phyloP scores from a whole-genome alignment of 371 early-diverging fungal genomes.

The Rhizopus arrhizus region DNA sequence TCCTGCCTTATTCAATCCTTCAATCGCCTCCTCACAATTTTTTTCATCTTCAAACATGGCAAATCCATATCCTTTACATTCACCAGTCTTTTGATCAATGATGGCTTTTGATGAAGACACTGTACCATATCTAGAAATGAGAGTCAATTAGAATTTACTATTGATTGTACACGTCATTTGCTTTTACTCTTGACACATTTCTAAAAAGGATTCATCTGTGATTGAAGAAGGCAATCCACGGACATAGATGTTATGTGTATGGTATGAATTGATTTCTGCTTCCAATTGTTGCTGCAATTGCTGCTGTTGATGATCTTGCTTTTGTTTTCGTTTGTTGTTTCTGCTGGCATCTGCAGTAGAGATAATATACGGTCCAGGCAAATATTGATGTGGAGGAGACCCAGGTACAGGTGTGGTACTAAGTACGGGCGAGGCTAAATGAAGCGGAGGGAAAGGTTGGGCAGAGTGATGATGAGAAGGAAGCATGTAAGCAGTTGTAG shows the following conservation, averaged over 20 bases:
- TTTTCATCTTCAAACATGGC: conserved; percentile 80
- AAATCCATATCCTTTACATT: conserved; percentile 92
- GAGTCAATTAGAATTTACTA: neutral
- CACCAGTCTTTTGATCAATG: conserved; percentile 74
- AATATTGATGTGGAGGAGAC: conserved; percentile 41
- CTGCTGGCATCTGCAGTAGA: conserved; percentile 11
- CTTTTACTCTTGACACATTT: conserved; percentile 60
- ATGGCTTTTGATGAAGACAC: conserved; percentile 86
- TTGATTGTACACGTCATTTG: no score
- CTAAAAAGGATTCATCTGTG: conserved; percentile 73
- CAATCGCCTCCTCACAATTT: conserved; percentile 70
- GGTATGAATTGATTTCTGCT: conserved; percentile 27
- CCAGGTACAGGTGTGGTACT: conserved; percentile 41
- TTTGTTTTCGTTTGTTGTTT: neutral
- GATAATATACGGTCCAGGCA: conserved; percentile 34
- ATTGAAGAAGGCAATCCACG: conserved; percentile 74
- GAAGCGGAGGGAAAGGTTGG: conserved; percentile 50
- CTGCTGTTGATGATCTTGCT: no score
- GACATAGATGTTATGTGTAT: conserved; percentile 79
- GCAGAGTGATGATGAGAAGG: conserved; percentile 26
- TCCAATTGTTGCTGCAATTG: conserved; percentile 12
- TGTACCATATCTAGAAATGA: conserved; percentile 67
- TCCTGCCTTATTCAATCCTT: conserved; percentile 68
- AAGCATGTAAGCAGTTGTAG: conserved; percentile 39
- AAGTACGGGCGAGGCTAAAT: conserved; percentile 50